Conservation (phyloP, 108 stramenopile species). For the Nannochloropsis oceanica region DNA sequence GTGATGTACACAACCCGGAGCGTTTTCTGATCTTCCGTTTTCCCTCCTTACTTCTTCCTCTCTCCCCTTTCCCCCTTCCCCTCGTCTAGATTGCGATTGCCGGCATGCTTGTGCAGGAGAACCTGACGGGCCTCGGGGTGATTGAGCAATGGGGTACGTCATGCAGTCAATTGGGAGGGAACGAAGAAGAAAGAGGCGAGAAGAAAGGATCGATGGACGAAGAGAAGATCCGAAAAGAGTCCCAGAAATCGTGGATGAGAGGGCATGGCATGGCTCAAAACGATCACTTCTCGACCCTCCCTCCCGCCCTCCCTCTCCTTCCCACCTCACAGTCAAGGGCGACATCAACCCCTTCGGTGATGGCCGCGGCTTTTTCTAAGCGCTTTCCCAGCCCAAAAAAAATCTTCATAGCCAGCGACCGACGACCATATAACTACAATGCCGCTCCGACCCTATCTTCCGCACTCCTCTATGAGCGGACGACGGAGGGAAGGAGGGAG, state of each 20-base stretch:
- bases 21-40: no score
- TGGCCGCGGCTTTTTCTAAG: background rate
- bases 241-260: background rate
- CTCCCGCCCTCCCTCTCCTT: no score
- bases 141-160: constrained; percentile 9
- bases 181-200: background rate
- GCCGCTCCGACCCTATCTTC: background rate
- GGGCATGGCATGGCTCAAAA: background rate
- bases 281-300: background rate
- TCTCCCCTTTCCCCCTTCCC: background rate
- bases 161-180: background rate
- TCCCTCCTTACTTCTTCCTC: no score
- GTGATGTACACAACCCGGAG: no score
- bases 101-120: constrained; percentile 30
- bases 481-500: background rate
- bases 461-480: background rate
- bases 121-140: constrained; percentile 28
- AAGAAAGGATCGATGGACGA: background rate
- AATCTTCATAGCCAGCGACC: no score
- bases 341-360: constrained; percentile 25
- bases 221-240: no score
- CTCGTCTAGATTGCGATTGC: constrained; percentile 5
- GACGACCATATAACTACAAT: no score
- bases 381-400: background rate
- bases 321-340: background rate